phyloP scores from a whole-genome alignment of 352 stramenopile species.

The Elongisporangium anandrum region DNA sequence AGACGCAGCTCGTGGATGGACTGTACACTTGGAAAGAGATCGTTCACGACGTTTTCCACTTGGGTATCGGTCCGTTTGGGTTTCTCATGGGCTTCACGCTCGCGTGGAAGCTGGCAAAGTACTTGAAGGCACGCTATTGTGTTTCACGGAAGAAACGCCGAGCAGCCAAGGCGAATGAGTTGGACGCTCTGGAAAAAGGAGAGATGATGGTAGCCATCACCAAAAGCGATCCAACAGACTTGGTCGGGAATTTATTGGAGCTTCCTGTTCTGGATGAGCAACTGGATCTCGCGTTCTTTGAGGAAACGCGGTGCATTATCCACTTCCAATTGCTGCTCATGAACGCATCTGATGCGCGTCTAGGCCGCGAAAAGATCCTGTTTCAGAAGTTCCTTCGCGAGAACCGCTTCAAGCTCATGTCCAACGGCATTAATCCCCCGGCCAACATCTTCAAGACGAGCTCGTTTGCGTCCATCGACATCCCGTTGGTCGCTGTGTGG shows the following conservation, averaged over 20 bases:
- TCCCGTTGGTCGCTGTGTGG: slow-evolving; percentile 88
- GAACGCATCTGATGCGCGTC: slow-evolving; percentile 79
- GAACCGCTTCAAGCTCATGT: slow-evolving; percentile 93
- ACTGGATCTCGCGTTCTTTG: slow-evolving; percentile 74
- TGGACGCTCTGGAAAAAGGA: slow-evolving; percentile 10
- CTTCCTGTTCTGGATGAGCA: slow-evolving; percentile 69
- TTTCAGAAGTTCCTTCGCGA: slow-evolving; percentile 93
- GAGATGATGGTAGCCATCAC: not conserved
- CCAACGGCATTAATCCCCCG: slow-evolving; percentile 88
- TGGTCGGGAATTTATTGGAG: slow-evolving; percentile 59
- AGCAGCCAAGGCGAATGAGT: not conserved
- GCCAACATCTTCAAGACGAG: slow-evolving; percentile 88
- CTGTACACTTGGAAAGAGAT: slow-evolving; percentile 36
- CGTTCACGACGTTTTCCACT: slow-evolving; percentile 37
- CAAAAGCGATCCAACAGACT: slow-evolving; percentile 20
- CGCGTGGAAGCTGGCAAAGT: slow-evolving; percentile 32
- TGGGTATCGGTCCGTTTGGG: slow-evolving; percentile 49
- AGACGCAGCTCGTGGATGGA: slow-evolving; percentile 37
- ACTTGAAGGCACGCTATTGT: slow-evolving; percentile 51
- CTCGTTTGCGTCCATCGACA: slow-evolving; percentile 88
- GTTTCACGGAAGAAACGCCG: slow-evolving; percentile 10
- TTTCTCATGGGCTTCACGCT: slow-evolving; percentile 64
- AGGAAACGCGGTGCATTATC: slow-evolving; percentile 90
- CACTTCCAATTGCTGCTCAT: slow-evolving; percentile 90
- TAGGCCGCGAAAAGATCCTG: slow-evolving; percentile 88